Evolutionary conservation across 2,329 filamentous ascomycete genomes (phyloP).

Genomic region (Colletotrichum orbiculare): DNA sequence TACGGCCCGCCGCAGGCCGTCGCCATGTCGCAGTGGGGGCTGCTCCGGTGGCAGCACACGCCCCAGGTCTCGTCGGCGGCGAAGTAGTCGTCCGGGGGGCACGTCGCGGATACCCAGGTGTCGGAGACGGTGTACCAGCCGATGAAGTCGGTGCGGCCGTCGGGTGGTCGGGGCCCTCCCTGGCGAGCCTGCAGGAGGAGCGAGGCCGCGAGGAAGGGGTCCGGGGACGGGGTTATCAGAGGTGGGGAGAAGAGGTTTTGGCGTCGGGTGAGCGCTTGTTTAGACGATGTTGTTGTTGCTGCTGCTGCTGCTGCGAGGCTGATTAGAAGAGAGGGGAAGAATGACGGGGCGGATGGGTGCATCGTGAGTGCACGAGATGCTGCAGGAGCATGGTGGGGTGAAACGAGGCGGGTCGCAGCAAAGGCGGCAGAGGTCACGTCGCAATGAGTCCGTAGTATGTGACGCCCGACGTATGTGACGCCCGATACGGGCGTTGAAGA

Average conservation of each 20-base stretch:
- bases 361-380: too few species aligned
- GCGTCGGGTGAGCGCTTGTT: not conserved
- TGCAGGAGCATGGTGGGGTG: too few species aligned
- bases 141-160: conserved; percentile 22
- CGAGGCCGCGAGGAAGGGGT: not conserved
- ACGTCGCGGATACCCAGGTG: conserved; percentile 14
- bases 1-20: conserved; percentile 22
- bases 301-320: too few species aligned
- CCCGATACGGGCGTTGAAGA: too few species aligned
- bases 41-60: conserved; percentile 19
- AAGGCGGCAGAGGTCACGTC: too few species aligned
- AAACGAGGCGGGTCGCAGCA: too few species aligned
- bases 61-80: conserved; percentile 23
- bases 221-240: conserved; percentile 12
- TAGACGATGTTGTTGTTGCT: too few species aligned
- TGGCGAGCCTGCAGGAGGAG: conserved; percentile 1
- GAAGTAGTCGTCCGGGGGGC: conserved; percentile 25
- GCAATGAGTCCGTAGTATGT: too few species aligned
- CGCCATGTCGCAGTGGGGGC: conserved; percentile 18
- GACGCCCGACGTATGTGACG: too few species aligned
- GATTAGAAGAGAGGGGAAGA: too few species aligned
- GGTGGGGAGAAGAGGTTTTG: not conserved
- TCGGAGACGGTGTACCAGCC: conserved; percentile 22
- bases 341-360: too few species aligned
- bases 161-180: not conserved